Conservation (phyloP, 345 rosid genomes). For the Linum lewisii region DNA sequence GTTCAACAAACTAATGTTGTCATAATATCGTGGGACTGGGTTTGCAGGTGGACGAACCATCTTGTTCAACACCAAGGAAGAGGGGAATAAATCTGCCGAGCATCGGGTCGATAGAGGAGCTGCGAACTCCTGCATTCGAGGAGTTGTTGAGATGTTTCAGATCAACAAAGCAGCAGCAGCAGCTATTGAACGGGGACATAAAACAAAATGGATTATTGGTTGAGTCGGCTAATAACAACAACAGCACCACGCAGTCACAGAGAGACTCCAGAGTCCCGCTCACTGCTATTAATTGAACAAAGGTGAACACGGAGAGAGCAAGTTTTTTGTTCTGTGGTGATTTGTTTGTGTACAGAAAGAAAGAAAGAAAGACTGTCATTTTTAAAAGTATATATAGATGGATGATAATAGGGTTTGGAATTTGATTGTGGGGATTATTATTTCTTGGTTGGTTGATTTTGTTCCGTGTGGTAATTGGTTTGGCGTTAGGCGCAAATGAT, state of each 20-base stretch:
- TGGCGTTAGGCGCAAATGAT: no score
- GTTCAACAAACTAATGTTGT: neutral
- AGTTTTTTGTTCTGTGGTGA: no score
- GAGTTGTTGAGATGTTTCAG: constrained; percentile 63
- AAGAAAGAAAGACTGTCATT: no score
- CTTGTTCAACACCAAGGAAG: constrained; percentile 86
- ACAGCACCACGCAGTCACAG: constrained; percentile 27
- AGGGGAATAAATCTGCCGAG: constrained; percentile 70
- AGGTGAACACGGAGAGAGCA: no score
- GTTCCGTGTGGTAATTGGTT: no score
- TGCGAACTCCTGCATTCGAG: constrained; percentile 77
- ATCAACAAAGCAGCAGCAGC: constrained; percentile 31
- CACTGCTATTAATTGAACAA: constrained; percentile 76
- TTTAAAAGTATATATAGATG: no score
- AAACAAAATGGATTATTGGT: constrained; percentile 43
- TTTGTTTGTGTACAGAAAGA: no score
- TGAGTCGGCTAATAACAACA: constrained; percentile 11
- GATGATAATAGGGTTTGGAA: no score
- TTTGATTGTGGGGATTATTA: no score
- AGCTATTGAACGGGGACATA: constrained; percentile 51
- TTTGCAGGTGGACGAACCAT: constrained; percentile 72
- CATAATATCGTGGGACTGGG: neutral
- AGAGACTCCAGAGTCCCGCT: constrained; percentile 82
- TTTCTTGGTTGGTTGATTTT: no score
- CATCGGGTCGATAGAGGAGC: constrained; percentile 69